Evolutionary conservation across 345 rosid genomes (phyloP).

Genomic region (Eucalyptus cloeziana): DNA sequence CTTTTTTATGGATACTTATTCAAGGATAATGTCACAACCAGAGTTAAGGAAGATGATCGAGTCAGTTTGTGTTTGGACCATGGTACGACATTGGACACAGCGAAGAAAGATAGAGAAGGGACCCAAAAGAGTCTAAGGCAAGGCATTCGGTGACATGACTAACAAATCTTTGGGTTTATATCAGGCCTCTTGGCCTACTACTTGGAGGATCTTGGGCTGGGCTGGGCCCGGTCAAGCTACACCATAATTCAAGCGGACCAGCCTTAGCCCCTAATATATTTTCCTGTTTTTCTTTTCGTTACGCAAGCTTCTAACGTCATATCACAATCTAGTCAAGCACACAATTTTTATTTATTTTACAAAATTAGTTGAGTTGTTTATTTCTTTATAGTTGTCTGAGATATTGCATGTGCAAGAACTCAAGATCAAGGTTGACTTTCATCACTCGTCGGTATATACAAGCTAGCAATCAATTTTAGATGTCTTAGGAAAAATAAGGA

Average conservation of each 20-base stretch:
- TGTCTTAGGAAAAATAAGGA: neutral
- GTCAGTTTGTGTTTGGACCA: neutral
- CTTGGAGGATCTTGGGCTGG: neutral
- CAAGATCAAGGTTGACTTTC: neutral
- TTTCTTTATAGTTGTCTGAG: neutral
- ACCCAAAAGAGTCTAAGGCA: neutral
- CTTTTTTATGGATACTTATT: neutral
- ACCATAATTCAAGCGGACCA: neutral
- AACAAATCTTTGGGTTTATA: neutral
- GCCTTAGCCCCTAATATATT: neutral
- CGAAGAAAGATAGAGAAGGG: neutral
- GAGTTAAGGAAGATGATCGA: neutral
- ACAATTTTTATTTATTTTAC: neutral
- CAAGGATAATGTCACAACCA: neutral
- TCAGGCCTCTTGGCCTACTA: neutral
- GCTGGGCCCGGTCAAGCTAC: neutral
- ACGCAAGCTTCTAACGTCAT: neutral
- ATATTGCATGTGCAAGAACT: neutral
- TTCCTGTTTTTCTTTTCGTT: neutral
- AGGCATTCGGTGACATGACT: neutral
- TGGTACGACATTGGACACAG: neutral
- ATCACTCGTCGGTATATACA: neutral
- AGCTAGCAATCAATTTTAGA: neutral
- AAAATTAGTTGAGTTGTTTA: neutral
- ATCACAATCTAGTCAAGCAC: neutral